phyloP scores from a whole-genome alignment of 495 filamentous ascomycete genomes.

The Penicillium roqueforti region DNA sequence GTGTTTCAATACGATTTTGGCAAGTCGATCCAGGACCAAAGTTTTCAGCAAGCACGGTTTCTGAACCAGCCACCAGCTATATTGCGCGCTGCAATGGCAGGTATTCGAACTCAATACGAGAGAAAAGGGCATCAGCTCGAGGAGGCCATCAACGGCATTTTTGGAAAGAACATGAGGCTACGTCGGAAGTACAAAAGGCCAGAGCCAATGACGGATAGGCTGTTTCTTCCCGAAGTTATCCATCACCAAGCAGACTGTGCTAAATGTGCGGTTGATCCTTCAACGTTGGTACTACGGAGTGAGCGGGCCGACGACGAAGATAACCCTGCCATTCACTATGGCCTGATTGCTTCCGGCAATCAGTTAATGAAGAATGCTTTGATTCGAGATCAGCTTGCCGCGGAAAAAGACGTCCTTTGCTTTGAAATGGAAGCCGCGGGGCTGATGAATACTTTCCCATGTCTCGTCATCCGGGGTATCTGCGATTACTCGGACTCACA shows the following conservation, averaged over 20 bases:
- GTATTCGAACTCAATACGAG: slow-evolving; percentile 13
- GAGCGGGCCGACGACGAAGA: slow-evolving; percentile 1
- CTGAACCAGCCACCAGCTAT: slow-evolving; percentile 32
- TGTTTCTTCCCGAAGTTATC: slow-evolving; percentile 26
- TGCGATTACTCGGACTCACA: slow-evolving; percentile 36
- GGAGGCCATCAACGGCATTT: slow-evolving; percentile 13
- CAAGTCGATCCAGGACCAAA: slow-evolving; percentile 15
- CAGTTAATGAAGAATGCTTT: slow-evolving; percentile 25
- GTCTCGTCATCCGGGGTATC: slow-evolving; percentile 34
- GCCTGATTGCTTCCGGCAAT: slow-evolving; percentile 27
- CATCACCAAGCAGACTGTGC: slow-evolving; percentile 22
- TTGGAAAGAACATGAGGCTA: slow-evolving; percentile 20
- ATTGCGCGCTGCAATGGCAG: slow-evolving; percentile 17
- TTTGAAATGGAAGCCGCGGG: slow-evolving; percentile 45
- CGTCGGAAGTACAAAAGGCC: slow-evolving; percentile 26
- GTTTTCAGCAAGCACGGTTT: slow-evolving; percentile 23
- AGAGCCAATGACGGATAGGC: slow-evolving; percentile 27
- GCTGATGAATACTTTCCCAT: slow-evolving; percentile 34
- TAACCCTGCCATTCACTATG: slow-evolving; percentile 25
- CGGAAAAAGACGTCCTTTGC: slow-evolving; percentile 31
- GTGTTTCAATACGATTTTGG: slow-evolving; percentile 43
- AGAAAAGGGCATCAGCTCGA: slow-evolving; percentile 19
- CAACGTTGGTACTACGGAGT: neutral
- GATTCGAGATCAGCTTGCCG: slow-evolving; percentile 24
- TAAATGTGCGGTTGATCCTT: neutral